A percentile compares a stretch with the other conserved stretches of the same genome.
phyloP scores from a whole-genome alignment of 768 basidiomycete genomes.

The Collybia sordida region DNA sequence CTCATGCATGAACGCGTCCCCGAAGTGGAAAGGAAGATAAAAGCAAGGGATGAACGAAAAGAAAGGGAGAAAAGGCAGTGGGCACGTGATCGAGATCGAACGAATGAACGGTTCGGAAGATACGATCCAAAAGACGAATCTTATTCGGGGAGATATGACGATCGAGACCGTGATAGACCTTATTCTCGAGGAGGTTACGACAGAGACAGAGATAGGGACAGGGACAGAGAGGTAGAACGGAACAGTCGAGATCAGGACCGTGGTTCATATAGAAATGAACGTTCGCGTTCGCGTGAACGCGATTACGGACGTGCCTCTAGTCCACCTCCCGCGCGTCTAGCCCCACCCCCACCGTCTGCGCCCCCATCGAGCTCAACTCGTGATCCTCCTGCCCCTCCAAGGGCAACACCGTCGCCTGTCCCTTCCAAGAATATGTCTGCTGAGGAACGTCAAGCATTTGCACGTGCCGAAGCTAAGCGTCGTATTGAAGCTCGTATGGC shows the following conservation, averaged over 20 bases:
- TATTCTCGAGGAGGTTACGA: slow-evolving; percentile 12
- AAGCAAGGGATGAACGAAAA: slow-evolving; percentile 73
- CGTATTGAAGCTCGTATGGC: slow-evolving; percentile 84
- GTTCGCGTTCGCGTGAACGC: slow-evolving; percentile 28
- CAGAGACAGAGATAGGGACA: slow-evolving; percentile 8
- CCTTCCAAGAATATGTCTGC: slow-evolving; percentile 78
- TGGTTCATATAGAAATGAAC: slow-evolving; percentile 26
- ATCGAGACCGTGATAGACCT: slow-evolving; percentile 23
- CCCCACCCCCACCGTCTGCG: slow-evolving; percentile 54
- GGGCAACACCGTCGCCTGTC: slow-evolving; percentile 51
- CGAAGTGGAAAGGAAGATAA: slow-evolving; percentile 82
- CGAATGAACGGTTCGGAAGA: slow-evolving; percentile 79
- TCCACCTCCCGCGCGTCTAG: slow-evolving; percentile 46
- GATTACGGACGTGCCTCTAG: slow-evolving; percentile 40
- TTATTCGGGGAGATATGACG: slow-evolving; percentile 43
- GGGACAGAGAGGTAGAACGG: no score
- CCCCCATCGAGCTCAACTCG: slow-evolving; percentile 35
- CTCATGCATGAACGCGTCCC: slow-evolving; percentile 92
- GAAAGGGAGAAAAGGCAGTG: slow-evolving; percentile 80
- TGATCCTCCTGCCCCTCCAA: slow-evolving; percentile 46
- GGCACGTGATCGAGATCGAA: slow-evolving; percentile 74
- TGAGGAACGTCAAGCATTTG: slow-evolving; percentile 78
- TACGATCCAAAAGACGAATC: slow-evolving; percentile 55
- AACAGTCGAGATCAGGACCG: slow-evolving; percentile 43
- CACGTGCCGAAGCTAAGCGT: slow-evolving; percentile 76